These are phyloP conservation scores for Penicillium sclerotiorum DNA, from an alignment of 2,329 filamentous ascomycete species.

Conservation along the genomic window DNA sequence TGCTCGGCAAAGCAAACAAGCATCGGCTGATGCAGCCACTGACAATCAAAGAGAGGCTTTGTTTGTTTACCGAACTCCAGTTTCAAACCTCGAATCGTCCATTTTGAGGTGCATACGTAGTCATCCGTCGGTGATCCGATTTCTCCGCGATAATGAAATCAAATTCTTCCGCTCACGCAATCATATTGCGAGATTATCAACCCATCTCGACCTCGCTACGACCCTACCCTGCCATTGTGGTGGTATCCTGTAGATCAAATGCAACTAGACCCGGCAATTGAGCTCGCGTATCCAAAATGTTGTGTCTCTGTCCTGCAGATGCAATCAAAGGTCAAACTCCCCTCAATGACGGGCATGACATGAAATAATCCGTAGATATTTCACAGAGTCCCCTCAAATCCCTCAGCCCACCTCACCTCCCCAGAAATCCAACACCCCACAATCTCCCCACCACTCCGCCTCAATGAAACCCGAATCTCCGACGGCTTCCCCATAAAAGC, in stretches of 20 bases:
- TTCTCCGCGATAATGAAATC: not conserved
- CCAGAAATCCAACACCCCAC: slow-evolving; percentile 17
- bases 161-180: too few species aligned
- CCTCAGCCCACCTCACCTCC: not conserved
- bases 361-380: not conserved
- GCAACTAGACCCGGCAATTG: too few species aligned
- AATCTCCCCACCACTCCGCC: not conserved
- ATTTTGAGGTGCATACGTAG: too few species aligned
- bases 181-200: too few species aligned
- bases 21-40: slow-evolving; percentile 3
- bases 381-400: not conserved
- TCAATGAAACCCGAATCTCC: slow-evolving; percentile 9
- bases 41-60: too few species aligned
- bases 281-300: too few species aligned
- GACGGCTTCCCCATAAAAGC: slow-evolving; percentile 3
- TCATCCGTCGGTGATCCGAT: not conserved
- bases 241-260: too few species aligned
- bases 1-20: slow-evolving; percentile 2
- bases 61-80: too few species aligned
- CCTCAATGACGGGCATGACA: not conserved
- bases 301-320: too few species aligned
- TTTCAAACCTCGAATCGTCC: too few species aligned
- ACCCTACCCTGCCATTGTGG: not conserved
- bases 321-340: too few species aligned
- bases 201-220: not conserved